A percentile compares a stretch with the other conserved stretches of the same genome.
Evolutionary conservation across 2,329 filamentous ascomycete species (phyloP).

Genomic region (Neofusicoccum umdonicola): DNA sequence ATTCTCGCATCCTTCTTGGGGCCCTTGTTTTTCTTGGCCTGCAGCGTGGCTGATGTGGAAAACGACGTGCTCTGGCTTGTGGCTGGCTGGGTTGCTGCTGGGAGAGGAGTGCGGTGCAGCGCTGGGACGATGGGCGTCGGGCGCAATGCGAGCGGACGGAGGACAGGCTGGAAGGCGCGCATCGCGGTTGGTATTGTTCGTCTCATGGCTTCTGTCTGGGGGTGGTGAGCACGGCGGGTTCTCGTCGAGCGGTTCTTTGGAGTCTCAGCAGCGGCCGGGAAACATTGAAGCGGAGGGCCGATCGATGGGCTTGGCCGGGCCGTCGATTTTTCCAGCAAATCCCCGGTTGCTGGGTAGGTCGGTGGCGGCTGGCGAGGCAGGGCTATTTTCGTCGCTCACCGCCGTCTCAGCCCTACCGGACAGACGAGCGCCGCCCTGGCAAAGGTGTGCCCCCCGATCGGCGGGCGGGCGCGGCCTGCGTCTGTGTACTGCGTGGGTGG

Average conservation of each 20-base stretch:
- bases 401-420: constrained; percentile 16
- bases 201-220: neutral
- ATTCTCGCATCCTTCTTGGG: constrained; percentile 18
- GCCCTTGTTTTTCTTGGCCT: neutral
- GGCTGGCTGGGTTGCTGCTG: neutral
- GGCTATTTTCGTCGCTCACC: constrained; percentile 11
- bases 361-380: neutral
- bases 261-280: neutral
- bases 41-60: constrained; percentile 16
- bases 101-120: constrained; percentile 2
- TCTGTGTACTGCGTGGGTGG: constrained; percentile 10
- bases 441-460: constrained; percentile 4
- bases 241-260: neutral
- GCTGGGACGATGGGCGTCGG: neutral
- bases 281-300: neutral
- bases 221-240: neutral
- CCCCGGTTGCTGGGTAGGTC: neutral
- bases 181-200: constrained; percentile 1
- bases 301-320: neutral
- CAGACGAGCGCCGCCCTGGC: constrained; percentile 2
- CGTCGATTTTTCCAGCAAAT: constrained; percentile 13
- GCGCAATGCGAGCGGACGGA: constrained; percentile 12
- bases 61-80: constrained; percentile 12
- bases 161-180: constrained; percentile 15
- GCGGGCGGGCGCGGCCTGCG: neutral